Conservation (phyloP, 805 yeast genomes). For the Torulaspora gathmanii region DNA sequence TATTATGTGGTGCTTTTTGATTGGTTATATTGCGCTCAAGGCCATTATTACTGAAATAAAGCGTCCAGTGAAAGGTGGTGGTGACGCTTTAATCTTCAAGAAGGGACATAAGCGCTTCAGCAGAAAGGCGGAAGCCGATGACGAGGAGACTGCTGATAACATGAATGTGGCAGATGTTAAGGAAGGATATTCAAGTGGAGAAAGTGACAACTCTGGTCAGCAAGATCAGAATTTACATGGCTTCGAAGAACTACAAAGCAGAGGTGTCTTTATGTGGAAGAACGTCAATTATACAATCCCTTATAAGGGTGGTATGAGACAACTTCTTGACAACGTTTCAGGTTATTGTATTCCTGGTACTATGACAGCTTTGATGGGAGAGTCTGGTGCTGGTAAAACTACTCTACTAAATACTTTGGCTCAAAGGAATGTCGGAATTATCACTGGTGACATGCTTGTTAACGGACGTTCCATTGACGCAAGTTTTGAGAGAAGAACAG, state of each 20-base stretch:
- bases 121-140: conserved; percentile 6
- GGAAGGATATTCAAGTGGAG: conserved; percentile 17
- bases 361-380: conserved; percentile 60
- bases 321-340: conserved; percentile 46
- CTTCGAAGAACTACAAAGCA: conserved; percentile 30
- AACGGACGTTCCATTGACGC: conserved; percentile 48
- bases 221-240: conserved; percentile 14
- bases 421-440: conserved; percentile 49
- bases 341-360: conserved; percentile 51
- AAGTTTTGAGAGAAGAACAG: conserved; percentile 51
- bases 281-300: conserved; percentile 36
- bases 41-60: conserved; percentile 24
- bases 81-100: conserved; percentile 47
- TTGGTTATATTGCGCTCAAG: conserved; percentile 21
- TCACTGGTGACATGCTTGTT: conserved; percentile 54
- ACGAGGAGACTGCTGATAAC: conserved; percentile 20
- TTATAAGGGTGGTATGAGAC: conserved; percentile 41
- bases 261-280: conserved; percentile 34
- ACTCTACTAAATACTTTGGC: conserved; percentile 52
- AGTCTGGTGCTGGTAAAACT: conserved; percentile 62
- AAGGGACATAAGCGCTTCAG: conserved; percentile 39
- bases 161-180: conserved; percentile 14
- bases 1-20: conserved; percentile 47
- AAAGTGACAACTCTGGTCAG: conserved; percentile 6
- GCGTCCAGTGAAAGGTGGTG: conserved; percentile 31